These are phyloP conservation scores for Mortierella sp. DNA, from an alignment of 371 early-diverging fungal species.

Conservation along the genomic window DNA sequence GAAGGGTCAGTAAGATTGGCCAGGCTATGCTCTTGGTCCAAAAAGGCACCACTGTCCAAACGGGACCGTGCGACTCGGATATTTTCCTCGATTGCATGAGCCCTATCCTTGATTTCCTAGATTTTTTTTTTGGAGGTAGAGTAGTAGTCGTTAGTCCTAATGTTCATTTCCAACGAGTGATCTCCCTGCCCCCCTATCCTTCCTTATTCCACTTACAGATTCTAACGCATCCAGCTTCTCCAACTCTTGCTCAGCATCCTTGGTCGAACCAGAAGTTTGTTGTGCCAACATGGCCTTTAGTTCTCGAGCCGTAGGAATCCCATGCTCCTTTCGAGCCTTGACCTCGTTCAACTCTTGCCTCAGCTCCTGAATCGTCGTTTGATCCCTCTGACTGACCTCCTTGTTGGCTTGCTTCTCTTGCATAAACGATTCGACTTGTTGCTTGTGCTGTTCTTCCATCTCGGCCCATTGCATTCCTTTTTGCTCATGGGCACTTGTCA, in stretches of 20 bases:
- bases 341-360: slow-evolving; percentile 5
- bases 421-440: slow-evolving; percentile 6
- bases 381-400: no score
- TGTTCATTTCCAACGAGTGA: background rate
- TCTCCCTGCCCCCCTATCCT: no score
- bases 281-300: slow-evolving; percentile 7
- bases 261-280: background rate
- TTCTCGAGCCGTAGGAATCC: slow-evolving; percentile 8
- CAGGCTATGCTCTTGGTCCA: slow-evolving; percentile 9
- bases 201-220: no score
- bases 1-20: no score
- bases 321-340: slow-evolving; percentile 9
- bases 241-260: slow-evolving; percentile 17
- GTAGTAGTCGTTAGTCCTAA: no score
- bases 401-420: slow-evolving; percentile 8
- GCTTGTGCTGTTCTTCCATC: slow-evolving; percentile 15
- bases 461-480: slow-evolving; percentile 14
- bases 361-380: slow-evolving; percentile 11
- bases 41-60: slow-evolving; percentile 32
- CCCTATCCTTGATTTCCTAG: slow-evolving; percentile 24
- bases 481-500: slow-evolving; percentile 10
- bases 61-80: slow-evolving; percentile 17
- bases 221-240: slow-evolving; percentile 13
- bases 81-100: slow-evolving; percentile 13
- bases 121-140: no score